phyloP scores from a whole-genome alignment of 2,329 filamentous ascomycete species.

The Colletotrichum zoysiae region DNA sequence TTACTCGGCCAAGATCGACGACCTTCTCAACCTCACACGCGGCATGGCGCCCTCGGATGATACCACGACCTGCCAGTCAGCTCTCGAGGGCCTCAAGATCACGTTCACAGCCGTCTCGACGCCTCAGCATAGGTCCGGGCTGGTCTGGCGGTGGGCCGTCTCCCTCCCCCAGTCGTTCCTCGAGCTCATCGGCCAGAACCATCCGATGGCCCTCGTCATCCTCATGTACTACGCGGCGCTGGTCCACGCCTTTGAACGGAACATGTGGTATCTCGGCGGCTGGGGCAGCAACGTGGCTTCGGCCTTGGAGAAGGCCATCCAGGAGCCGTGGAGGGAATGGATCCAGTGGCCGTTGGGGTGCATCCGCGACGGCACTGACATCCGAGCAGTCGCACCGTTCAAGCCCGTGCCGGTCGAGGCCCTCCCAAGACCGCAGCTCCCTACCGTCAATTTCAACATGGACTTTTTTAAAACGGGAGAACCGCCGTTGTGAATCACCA shows the following conservation, averaged over 20 bases:
- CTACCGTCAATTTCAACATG: conserved; percentile 14
- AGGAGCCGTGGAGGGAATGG: conserved; percentile 39
- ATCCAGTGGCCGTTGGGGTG: conserved; percentile 37
- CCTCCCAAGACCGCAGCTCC: not conserved
- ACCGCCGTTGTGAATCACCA: conserved; percentile 16
- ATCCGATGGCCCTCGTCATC: conserved; percentile 43
- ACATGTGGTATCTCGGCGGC: conserved; percentile 39
- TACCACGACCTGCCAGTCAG: conserved; percentile 34
- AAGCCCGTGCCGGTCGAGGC: not conserved
- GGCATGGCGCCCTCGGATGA: conserved; percentile 38
- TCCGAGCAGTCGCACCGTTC: conserved; percentile 15
- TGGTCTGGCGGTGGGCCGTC: conserved; percentile 43
- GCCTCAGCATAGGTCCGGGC: conserved; percentile 25
- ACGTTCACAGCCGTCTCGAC: conserved; percentile 31
- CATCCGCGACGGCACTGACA: conserved; percentile 33
- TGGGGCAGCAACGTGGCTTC: conserved; percentile 31
- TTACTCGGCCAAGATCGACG: conserved; percentile 35
- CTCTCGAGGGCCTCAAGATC: conserved; percentile 35
- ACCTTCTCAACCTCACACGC: conserved; percentile 35
- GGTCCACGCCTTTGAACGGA: conserved; percentile 29
- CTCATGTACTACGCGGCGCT: conserved; percentile 44
- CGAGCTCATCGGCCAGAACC: conserved; percentile 39
- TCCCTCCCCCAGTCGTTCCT: conserved; percentile 41
- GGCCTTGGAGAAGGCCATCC: conserved; percentile 30
- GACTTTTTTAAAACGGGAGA: conserved; percentile 21